Evolutionary conservation across 345 rosid genomes (phyloP).

Genomic region (Turritis glabra): DNA sequence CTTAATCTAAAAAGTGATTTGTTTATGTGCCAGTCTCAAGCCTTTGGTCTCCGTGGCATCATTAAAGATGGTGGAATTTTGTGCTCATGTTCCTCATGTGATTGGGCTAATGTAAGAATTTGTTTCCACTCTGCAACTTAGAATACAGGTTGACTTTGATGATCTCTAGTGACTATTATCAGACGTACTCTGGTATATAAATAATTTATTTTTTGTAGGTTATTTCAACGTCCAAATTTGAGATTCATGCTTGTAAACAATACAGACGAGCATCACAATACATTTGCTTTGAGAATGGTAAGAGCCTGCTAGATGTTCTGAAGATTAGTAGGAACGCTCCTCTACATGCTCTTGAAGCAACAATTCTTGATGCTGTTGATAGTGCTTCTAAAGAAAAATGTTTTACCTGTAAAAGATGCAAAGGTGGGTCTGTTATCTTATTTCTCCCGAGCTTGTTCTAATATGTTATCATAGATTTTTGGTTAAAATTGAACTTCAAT

Average conservation of each 20-base stretch:
- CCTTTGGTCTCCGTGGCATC: conserved; percentile 84
- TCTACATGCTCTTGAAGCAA: conserved; percentile 70
- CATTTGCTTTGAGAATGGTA: conserved; percentile 97
- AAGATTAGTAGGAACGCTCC: conserved; percentile 77
- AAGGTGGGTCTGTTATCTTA: conserved; percentile 48
- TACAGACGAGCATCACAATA: conserved; percentile 93
- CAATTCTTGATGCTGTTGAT: conserved; percentile 45
- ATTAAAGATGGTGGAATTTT: conserved; percentile 89
- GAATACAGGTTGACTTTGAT: conserved; percentile 27
- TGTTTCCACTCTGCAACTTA: conserved; percentile 33
- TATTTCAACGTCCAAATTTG: conserved; percentile 92
- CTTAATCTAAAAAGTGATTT: conserved; percentile 27
- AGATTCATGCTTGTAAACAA: conserved; percentile 94
- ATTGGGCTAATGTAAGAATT: conserved; percentile 71
- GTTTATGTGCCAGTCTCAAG: conserved; percentile 55
- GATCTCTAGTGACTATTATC: conserved; percentile 27
- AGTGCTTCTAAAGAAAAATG: conserved; percentile 43
- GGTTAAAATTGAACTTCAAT: conserved; percentile 19
- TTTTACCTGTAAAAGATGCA: conserved; percentile 87
- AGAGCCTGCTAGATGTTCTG: conserved; percentile 93
- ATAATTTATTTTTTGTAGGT: conserved; percentile 53
- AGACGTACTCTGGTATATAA: conserved; percentile 16
- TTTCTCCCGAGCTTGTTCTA: conserved; percentile 11
- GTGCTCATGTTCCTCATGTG: conserved; percentile 84
- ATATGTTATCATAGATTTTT: conserved; percentile 1